Base-by-base conservation (phyloP, 768 basidiomycete species). In the Tricholoma matsutake region DNA sequence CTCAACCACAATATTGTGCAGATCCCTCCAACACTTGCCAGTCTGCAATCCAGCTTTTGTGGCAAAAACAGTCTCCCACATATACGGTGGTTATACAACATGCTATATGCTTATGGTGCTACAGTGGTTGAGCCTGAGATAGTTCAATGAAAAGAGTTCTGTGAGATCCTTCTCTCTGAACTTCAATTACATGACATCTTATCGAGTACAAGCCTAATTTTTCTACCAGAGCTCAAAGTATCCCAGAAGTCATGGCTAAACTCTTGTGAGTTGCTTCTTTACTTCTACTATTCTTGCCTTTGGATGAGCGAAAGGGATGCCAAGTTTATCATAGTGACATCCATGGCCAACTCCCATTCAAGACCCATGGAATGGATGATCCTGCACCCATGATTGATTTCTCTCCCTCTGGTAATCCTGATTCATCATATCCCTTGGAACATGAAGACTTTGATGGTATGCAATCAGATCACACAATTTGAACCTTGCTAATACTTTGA, bases 61-160 rank as follows among this genome's bases (percentile, higher is more conserved):
- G 74, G 79, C 59, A 81, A 92, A 68, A 92, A 86, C 31, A 90
- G 89, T 61, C 97, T 98, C 70, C 82, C 89, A 16, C 94, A 98
- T 73, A 89, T 98, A 13, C 85, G 89, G 54, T 82, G 96, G 14
- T 77, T 98, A 43, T 94, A 96, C 70, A 87, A 83, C 58, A 91
- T 98, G 85, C 72, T 96, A 0, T 95, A 94, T 68, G 94, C 92
- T 0, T 98, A 98, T 72, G 91, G 92, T 0, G 91, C 92, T 1
- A 94, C 94, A 0, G 83, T 97, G 7, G 82, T 95, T n/a, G n/a
- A n/a, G n/a, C n/a, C n/a, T 14, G 96, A 98, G 73, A 86, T 98
- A 31, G 91, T 96, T 2, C 81, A 96, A 61, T 80, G 96, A 58
- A 92, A 92, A 66, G 93, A 96, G 70, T 97, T 96, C 72, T 81